Evolutionary conservation across 495 filamentous ascomycete genomes (phyloP).

Genomic region (Penicillium salamii): DNA sequence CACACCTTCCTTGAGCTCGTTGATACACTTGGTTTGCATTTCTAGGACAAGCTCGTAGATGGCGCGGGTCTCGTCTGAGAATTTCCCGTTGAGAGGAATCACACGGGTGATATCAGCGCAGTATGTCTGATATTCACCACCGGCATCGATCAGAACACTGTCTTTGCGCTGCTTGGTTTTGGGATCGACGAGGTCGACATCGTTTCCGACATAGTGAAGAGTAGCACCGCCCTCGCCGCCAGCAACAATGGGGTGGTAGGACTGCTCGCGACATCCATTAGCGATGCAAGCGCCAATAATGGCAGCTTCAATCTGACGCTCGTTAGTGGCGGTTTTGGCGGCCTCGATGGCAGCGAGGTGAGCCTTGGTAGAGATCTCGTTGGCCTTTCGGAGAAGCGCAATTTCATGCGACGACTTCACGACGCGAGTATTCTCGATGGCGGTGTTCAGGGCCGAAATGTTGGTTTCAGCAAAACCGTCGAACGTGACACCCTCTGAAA

Average conservation of each 20-base stretch:
- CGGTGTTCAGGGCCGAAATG: slow-evolving; percentile 60
- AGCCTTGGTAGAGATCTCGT: slow-evolving; percentile 72
- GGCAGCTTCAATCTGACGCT: slow-evolving; percentile 76
- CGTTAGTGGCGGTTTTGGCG: slow-evolving; percentile 65
- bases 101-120: slow-evolving; percentile 87
- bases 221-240: slow-evolving; percentile 74
- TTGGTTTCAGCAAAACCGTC: slow-evolving; percentile 61
- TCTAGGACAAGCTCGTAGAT: slow-evolving; percentile 84
- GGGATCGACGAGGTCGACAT: slow-evolving; percentile 52
- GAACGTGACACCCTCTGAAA: slow-evolving; percentile 63
- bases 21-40: slow-evolving; percentile 81
- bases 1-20: slow-evolving; percentile 68
- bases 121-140: slow-evolving; percentile 76
- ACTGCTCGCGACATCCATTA: slow-evolving; percentile 69
- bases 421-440: slow-evolving; percentile 75
- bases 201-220: slow-evolving; percentile 82
- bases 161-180: slow-evolving; percentile 54
- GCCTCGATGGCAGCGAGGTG: slow-evolving; percentile 69
- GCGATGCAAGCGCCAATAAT: slow-evolving; percentile 76
- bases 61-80: slow-evolving; percentile 64
- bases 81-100: slow-evolving; percentile 77
- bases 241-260: slow-evolving; percentile 84
- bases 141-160: slow-evolving; percentile 80
- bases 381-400: slow-evolving; percentile 77
- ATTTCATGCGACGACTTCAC: slow-evolving; percentile 85